These are phyloP conservation scores for Leptodermis oblonga DNA, from an alignment of 257 asterid species.

Conservation along the genomic window DNA sequence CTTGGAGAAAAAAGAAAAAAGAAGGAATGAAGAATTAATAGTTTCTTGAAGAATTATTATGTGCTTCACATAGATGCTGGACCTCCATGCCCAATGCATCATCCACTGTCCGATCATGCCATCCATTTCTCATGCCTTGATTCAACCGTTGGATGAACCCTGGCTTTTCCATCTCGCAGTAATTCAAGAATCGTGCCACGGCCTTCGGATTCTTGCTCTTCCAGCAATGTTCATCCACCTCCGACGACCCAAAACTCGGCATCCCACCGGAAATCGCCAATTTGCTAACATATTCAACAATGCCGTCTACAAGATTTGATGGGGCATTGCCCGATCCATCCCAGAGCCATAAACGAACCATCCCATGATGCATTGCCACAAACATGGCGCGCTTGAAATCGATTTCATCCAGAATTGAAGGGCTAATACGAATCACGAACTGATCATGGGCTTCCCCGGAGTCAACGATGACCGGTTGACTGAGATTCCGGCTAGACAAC, in stretches of 20 bases:
- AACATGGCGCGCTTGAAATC: constrained; percentile 27
- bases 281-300: constrained; percentile 39
- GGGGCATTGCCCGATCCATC: constrained; percentile 44
- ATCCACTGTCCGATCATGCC: constrained; percentile 45
- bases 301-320: constrained; percentile 36
- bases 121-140: constrained; percentile 44
- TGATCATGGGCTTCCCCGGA: constrained; percentile 13
- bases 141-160: constrained; percentile 68
- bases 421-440: constrained; percentile 36
- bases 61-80: constrained; percentile 27
- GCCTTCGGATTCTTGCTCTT: constrained; percentile 14
- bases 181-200: constrained; percentile 43
- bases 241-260: background rate
- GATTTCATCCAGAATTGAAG: constrained; percentile 30
- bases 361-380: constrained; percentile 37
- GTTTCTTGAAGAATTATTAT: constrained; percentile 15
- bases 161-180: constrained; percentile 35
- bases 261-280: background rate
- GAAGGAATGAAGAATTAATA: background rate
- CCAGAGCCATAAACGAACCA: constrained; percentile 58
- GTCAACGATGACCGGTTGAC: constrained; percentile 18
- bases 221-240: constrained; percentile 28
- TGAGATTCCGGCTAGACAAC: constrained; percentile 31
- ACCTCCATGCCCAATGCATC: constrained; percentile 40
- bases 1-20: background rate